Evolutionary conservation across 1,284 basidiomycete genomes (phyloP), one percentile per base, ranked within the genome.

Genomic region (Schizophyllum amplum): DNA sequence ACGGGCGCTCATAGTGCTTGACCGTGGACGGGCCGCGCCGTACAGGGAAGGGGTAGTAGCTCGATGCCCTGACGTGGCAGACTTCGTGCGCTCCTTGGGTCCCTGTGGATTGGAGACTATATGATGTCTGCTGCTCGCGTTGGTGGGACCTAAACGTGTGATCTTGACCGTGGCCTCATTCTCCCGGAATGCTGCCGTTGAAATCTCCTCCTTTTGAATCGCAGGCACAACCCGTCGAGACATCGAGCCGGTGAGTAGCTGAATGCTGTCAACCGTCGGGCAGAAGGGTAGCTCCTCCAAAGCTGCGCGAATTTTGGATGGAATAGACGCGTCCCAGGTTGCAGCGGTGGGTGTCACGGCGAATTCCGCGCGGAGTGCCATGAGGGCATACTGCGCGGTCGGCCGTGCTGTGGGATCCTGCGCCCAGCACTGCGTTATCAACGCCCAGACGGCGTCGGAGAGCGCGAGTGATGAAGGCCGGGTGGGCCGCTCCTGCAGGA

Each of bases 351-450:
- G 33, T 17, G 33, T 42, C 33, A 17, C 33, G 13, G 11, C 33
- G 7, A 42, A 17, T 17, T 42, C 33, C 13, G 33, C 7, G 33
- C 33, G 33, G 13, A 42, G 33, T 17, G 33, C 33, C 13, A 17
- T 17, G 13, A 42, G 3, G 7, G 33, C 33, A 3, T 42, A 9
- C 33, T 42, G 33, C 2, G 33, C 33, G 21, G 52, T 61, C 1
- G 58, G 60, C 11, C 60, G 56, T 11, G 57, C 55, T 7, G 52
- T 52, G 9, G 54, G 27, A 42, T 60, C 53, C n/a, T 62, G 59
- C 13, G 55, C 42, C 61, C 59, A 62, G 46, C 61, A 62, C 13
- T 55, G 53, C 22, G 60, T 54, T 15, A 62, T 57, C 2, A 60
- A 26, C 22, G 50, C 33, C 61, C 61, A 62, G 5, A 60, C 26